Conservation (phyloP, 164 flowering plant species). For the Protea cynaroides region DNA sequence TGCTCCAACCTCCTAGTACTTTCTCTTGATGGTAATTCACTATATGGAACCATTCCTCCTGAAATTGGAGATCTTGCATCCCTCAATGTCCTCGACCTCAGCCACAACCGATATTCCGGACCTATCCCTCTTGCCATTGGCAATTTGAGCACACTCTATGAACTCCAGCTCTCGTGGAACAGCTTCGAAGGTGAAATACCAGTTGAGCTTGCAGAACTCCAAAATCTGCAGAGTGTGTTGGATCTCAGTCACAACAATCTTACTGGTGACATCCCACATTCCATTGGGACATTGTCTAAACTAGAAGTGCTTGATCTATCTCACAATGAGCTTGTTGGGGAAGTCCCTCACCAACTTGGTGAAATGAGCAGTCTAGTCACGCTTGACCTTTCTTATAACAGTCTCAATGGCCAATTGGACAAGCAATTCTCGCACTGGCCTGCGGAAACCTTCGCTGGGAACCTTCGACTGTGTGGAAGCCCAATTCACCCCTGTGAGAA, state of each 20-base stretch:
- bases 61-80: slow-evolving; percentile 54
- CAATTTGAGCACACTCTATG: slow-evolving; percentile 62
- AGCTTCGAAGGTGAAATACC: slow-evolving; percentile 66
- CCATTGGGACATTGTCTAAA: slow-evolving; percentile 52
- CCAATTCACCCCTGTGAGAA: slow-evolving; percentile 46
- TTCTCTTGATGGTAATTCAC: slow-evolving; percentile 51
- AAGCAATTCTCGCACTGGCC: slow-evolving; percentile 69
- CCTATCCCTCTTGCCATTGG: slow-evolving; percentile 58
- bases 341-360: slow-evolving; percentile 54
- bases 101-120: slow-evolving; percentile 54
- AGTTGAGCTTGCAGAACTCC: slow-evolving; percentile 58
- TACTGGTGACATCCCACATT: slow-evolving; percentile 61
- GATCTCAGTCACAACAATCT: slow-evolving; percentile 87
- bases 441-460: slow-evolving; percentile 57
- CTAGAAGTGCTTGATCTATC: slow-evolving; percentile 86
- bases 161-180: slow-evolving; percentile 63
- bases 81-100: slow-evolving; percentile 66
- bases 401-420: slow-evolving; percentile 63
- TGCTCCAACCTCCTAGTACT: slow-evolving; percentile 67
- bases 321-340: slow-evolving; percentile 67
- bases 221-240: slow-evolving; percentile 67
- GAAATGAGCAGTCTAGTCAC: slow-evolving; percentile 77
- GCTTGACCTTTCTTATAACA: slow-evolving; percentile 77
- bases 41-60: slow-evolving; percentile 63
- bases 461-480: slow-evolving; percentile 62